phyloP scores from a whole-genome alignment of 2,329 filamentous ascomycete genomes.

The Exophiala lecanii-corni region DNA sequence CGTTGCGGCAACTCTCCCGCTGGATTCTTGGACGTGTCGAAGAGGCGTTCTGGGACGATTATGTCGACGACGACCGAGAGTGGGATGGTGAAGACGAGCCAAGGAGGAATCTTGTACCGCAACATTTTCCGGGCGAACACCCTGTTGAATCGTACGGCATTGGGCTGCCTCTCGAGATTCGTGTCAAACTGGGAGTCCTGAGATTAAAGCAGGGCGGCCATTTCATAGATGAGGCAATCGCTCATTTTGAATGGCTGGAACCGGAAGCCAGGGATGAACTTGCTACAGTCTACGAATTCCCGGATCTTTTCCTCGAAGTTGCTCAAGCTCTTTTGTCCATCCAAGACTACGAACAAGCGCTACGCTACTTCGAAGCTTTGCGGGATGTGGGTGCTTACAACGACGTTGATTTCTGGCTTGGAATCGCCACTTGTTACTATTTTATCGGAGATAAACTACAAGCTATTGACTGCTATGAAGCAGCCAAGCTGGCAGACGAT shows the following conservation, averaged over 20 bases:
- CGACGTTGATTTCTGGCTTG: constrained; percentile 48
- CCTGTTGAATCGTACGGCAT: constrained; percentile 61
- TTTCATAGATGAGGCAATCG: constrained; percentile 65
- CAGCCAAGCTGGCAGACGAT: constrained; percentile 66
- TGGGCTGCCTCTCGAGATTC: constrained; percentile 73
- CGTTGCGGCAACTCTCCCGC: constrained; percentile 67
- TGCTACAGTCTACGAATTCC: constrained; percentile 59
- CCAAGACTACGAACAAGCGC: constrained; percentile 50
- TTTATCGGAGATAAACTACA: constrained; percentile 58
- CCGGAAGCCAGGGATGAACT: constrained; percentile 52
- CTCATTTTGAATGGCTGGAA: constrained; percentile 66
- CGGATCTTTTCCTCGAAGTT: constrained; percentile 73
- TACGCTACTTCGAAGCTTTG: constrained; percentile 55
- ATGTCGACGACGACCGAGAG: constrained; percentile 71
- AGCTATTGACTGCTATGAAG: constrained; percentile 73
- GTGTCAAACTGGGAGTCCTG: constrained; percentile 77
- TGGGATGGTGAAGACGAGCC: constrained; percentile 72
- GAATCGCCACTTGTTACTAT: constrained; percentile 60
- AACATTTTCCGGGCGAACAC: constrained; percentile 55
- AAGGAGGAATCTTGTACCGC: constrained; percentile 58
- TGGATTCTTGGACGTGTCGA: constrained; percentile 74
- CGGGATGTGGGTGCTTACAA: constrained; percentile 43
- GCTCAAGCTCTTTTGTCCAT: constrained; percentile 55
- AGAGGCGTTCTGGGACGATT: constrained; percentile 73
- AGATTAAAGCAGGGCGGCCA: constrained; percentile 66